A percentile compares a stretch with the other conserved stretches of the same genome.
Conservation (phyloP, 2,329 filamentous ascomycete species). For the Penicillium expansum region DNA sequence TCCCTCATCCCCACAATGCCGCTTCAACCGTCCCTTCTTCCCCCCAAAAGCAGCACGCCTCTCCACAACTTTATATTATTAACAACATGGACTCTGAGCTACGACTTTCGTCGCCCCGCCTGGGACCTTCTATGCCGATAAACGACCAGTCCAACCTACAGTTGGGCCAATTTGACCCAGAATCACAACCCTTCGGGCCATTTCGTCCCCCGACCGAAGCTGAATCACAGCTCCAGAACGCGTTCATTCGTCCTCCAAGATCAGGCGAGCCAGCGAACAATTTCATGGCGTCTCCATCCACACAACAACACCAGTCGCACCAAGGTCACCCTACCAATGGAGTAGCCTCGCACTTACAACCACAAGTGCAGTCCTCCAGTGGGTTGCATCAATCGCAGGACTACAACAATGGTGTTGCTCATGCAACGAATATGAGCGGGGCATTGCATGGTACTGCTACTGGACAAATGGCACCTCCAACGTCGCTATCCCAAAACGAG, state of each 20-base stretch:
- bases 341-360: slow-evolving; percentile 1
- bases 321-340: not conserved
- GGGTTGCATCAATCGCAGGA: not conserved
- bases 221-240: slow-evolving; percentile 19
- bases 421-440: not conserved
- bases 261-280: slow-evolving; percentile 18
- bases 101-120: slow-evolving; percentile 20
- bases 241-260: slow-evolving; percentile 14
- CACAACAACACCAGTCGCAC: slow-evolving; percentile 6
- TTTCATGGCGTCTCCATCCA: slow-evolving; percentile 8
- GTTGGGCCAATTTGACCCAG: slow-evolving; percentile 20
- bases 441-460: not conserved
- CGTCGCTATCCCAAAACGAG: slow-evolving; percentile 3
- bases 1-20: slow-evolving; percentile 18
- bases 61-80: slow-evolving; percentile 7
- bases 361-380: slow-evolving; percentile 1
- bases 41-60: slow-evolving; percentile 32
- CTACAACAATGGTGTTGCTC: not conserved
- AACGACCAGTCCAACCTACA: slow-evolving; percentile 21
- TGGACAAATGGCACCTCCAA: not conserved
- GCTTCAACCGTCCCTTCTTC: slow-evolving; percentile 26
- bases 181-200: slow-evolving; percentile 28
- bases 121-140: slow-evolving; percentile 18
- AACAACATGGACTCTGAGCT: slow-evolving; percentile 29
- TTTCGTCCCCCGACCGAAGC: slow-evolving; percentile 28